phyloP scores from a whole-genome alignment of 2,329 filamentous ascomycete genomes.

The Fusarium cyanostomum region DNA sequence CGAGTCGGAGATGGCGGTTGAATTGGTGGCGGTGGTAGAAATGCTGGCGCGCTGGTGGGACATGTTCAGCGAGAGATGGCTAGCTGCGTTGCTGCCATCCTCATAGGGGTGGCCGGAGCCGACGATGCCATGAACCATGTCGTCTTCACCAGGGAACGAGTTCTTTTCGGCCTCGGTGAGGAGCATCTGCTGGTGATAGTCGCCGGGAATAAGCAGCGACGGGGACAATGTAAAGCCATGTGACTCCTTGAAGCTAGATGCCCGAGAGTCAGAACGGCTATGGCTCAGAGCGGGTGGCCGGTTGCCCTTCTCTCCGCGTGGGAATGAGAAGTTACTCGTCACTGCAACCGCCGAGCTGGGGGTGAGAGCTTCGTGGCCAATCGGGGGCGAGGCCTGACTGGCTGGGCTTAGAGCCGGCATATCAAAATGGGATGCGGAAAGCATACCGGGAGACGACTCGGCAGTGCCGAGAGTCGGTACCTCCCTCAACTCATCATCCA shows the following conservation, averaged over 20 bases:
- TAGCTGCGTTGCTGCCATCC: slow-evolving; percentile 27
- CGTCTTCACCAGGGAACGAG: slow-evolving; percentile 48
- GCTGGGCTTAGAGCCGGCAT: slow-evolving; percentile 60
- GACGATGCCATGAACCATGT: slow-evolving; percentile 36
- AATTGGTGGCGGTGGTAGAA: slow-evolving; percentile 62
- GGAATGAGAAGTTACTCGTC: slow-evolving; percentile 63
- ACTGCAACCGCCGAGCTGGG: slow-evolving; percentile 50
- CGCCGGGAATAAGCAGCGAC: slow-evolving; percentile 68
- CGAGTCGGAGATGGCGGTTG: slow-evolving; percentile 57
- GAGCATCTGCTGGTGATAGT: slow-evolving; percentile 66
- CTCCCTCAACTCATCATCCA: slow-evolving; percentile 40
- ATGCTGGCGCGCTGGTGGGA: slow-evolving; percentile 61
- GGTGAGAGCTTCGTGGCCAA: slow-evolving; percentile 56
- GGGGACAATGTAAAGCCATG: slow-evolving; percentile 69
- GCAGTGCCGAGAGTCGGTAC: slow-evolving; percentile 25
- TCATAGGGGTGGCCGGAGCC: slow-evolving; percentile 32
- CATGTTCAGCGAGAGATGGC: slow-evolving; percentile 30
- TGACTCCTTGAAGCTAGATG: slow-evolving; percentile 66
- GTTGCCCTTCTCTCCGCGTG: slow-evolving; percentile 50
- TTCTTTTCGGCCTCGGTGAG: slow-evolving; percentile 42
- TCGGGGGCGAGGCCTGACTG: slow-evolving; percentile 55
- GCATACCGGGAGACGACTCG: slow-evolving; percentile 42
- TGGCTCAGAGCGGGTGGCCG: slow-evolving; percentile 46
- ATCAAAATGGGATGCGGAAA: slow-evolving; percentile 48
- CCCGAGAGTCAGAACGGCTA: slow-evolving; percentile 56